These are phyloP conservation scores for Calonectria pauciramosa DNA, from an alignment of 2,329 filamentous ascomycete genomes.

Conservation along the genomic window DNA sequence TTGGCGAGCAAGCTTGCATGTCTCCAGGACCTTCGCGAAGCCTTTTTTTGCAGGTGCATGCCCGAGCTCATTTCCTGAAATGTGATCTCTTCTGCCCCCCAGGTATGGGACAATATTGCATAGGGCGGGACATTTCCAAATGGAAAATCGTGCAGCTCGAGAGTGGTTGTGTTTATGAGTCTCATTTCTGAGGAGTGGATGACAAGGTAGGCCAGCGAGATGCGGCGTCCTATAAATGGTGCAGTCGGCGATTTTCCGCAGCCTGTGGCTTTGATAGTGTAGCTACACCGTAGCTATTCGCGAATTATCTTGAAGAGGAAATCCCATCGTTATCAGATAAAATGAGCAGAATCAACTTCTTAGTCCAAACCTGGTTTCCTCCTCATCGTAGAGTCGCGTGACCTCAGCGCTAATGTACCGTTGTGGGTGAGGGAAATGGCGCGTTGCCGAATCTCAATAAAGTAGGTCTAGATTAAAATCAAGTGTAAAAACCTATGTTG, in stretches of 20 bases:
- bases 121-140: background rate
- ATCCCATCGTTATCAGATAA: background rate
- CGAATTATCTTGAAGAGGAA: background rate
- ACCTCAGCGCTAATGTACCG: background rate
- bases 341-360: background rate
- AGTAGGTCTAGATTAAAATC: background rate
- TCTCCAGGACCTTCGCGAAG: background rate
- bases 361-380: too few relatives aligned
- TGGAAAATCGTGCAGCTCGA: background rate
- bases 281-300: background rate
- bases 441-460: background rate
- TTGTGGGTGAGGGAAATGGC: background rate
- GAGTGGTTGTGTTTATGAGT: background rate
- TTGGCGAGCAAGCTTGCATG: background rate
- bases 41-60: background rate
- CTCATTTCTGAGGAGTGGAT: background rate
- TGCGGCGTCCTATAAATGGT: background rate
- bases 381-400: background rate
- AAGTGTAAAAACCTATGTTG: too few relatives aligned
- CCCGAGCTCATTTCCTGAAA: background rate
- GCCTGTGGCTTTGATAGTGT: background rate
- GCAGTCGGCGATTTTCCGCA: too few relatives aligned
- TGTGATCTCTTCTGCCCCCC: background rate
- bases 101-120: background rate
- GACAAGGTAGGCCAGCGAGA: background rate